phyloP scores from a whole-genome alignment of 164 flowering plant species.

The Aristolochia contorta region DNA sequence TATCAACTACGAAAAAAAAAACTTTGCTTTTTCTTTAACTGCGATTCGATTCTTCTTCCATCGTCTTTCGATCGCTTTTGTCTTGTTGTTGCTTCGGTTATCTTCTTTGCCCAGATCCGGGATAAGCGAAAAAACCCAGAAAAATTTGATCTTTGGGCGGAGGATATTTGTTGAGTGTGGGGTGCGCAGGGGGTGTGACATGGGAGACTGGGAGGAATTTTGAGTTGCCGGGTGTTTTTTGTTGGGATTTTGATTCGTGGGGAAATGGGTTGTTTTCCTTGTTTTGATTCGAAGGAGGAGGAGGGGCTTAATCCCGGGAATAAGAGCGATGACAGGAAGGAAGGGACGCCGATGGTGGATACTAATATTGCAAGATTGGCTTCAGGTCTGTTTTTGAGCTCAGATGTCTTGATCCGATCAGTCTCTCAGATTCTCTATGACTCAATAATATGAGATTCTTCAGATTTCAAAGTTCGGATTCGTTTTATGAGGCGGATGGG shows the following conservation, averaged over 20 bases:
- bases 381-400: constrained; percentile 20
- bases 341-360: constrained; percentile 9
- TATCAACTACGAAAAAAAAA: background rate
- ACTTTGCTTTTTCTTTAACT: background rate
- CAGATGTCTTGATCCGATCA: constrained; percentile 11
- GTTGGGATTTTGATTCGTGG: constrained; percentile 8
- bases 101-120: background rate
- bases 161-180: background rate
- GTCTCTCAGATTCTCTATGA: background rate
- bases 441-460: background rate
- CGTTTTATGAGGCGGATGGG: too few relatives aligned
- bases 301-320: constrained; percentile 17
- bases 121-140: background rate
- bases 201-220: constrained; percentile 7
- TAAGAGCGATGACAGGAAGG: constrained; percentile 14
- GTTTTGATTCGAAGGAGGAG: constrained; percentile 31
- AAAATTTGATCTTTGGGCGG: background rate
- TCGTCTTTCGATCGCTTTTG: constrained; percentile 1
- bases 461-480: background rate
- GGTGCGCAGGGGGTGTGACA: background rate
- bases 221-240: constrained; percentile 3
- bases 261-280: constrained; percentile 32
- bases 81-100: background rate
- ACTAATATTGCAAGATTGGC: constrained; percentile 21
- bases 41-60: constrained; percentile 9